Base-by-base conservation (phyloP, 2,329 filamentous ascomycete genomes). In the Tympanopsis confertula region DNA sequence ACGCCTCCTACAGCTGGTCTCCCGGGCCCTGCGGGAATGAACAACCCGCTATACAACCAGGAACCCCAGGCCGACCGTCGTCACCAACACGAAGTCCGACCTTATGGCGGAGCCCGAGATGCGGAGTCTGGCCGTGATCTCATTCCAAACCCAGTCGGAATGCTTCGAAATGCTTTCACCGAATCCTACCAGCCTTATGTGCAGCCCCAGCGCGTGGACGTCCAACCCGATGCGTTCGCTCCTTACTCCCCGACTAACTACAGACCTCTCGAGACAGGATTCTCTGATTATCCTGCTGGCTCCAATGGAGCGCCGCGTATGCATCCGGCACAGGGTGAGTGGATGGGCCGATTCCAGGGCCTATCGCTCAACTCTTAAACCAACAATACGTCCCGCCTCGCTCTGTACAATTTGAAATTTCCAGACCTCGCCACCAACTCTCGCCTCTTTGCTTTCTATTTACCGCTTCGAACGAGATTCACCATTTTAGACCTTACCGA, bases 1-100 rank as follows among this genome's bases (percentile, higher is more conserved):
- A 88, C 79, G 44, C 82, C 84, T 14, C 30, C 30, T 13, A 78
- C 77, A 3, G 66, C 85, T 36, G 82, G 82, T 19, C 65, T 87
- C 17, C 78, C 81, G 53, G 76, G 79, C 2, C 77, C 81, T 2
- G 79, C 76, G 44, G 74, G 74, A 19, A 69, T 82, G 47, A 74
- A 76, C 12, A 33, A 33, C 30, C 0, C 75, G 76, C 5, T 79
- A 78, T 18, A 75, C 77, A 18, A 70, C 84, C n/a, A 71, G 69
- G 35, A 66, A 70, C 5, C 66, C 64, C 40, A 63, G 77, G 52
- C 57, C 59, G 35, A 62, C 63, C 40, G 56, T 54, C 35, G 54
- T 54, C 32, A 63, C 56, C 51, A 42, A 47, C 37, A 49, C 49
- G 45, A 48, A 44, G 37, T 62, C 57, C 63, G 63, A 37, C 53